Percentiles rank a stretch among this genome's conserved stretches.
Conservation (phyloP, 2,329 filamentous ascomycete species). For the Nothomitra cinnamomea region DNA sequence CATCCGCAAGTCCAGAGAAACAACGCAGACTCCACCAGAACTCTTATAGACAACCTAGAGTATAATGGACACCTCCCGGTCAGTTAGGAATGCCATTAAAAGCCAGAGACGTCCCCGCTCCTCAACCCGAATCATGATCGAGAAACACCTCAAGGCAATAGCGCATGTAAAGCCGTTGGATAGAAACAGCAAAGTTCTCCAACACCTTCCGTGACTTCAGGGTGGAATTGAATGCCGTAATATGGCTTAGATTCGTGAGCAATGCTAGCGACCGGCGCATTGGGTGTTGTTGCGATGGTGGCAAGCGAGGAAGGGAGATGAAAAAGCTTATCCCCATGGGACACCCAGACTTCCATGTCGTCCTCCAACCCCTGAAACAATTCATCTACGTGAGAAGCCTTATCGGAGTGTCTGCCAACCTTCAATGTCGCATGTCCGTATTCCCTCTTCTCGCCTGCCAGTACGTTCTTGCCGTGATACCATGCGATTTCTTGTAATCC, state of each 20-base stretch:
- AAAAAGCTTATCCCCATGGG: slow-evolving; percentile 72
- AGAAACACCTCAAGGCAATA: slow-evolving; percentile 7
- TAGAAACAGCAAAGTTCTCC: slow-evolving; percentile 67
- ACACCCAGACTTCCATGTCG: slow-evolving; percentile 65
- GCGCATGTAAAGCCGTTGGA: slow-evolving; percentile 40
- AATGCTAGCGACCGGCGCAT: slow-evolving; percentile 66
- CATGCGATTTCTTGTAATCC: slow-evolving; percentile 58
- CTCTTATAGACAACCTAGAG: too few relatives aligned
- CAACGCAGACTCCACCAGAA: too few relatives aligned
- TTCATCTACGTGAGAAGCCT: slow-evolving; percentile 44
- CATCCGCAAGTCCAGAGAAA: too few relatives aligned
- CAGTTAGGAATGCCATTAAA: too few relatives aligned
- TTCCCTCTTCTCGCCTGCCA: slow-evolving; percentile 48
- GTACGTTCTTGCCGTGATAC: slow-evolving; percentile 48
- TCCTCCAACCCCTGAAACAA: slow-evolving; percentile 65
- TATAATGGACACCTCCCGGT: too few relatives aligned
- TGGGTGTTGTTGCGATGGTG: slow-evolving; percentile 56
- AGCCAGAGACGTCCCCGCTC: too few relatives aligned
- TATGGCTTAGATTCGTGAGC: slow-evolving; percentile 52
- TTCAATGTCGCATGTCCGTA: slow-evolving; percentile 55
- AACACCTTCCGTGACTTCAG: slow-evolving; percentile 35
- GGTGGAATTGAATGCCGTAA: slow-evolving; percentile 69
- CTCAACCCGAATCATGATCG: too few relatives aligned
- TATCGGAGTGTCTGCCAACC: slow-evolving; percentile 36
- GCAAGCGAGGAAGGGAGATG: slow-evolving; percentile 56